Conservation (phyloP, 1,139 yeast genomes). For the Yamadazyma conglobata region DNA sequence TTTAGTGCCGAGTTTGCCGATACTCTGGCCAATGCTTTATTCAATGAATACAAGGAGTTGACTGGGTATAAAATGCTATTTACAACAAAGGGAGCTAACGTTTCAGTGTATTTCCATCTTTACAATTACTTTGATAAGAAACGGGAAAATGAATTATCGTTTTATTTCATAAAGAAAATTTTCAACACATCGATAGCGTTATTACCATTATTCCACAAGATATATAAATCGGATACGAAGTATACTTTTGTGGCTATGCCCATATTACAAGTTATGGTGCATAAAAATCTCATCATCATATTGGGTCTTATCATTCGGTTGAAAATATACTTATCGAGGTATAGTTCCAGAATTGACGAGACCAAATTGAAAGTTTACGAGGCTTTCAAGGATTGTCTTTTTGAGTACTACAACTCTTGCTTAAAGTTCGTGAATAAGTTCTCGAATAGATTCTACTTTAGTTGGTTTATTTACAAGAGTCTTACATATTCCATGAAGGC, state of each 20-base stretch:
- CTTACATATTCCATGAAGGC: neutral
- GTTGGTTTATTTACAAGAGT: constrained; percentile 5
- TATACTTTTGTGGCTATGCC: constrained; percentile 31
- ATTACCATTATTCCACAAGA: constrained; percentile 1
- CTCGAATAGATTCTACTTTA: constrained; percentile 3
- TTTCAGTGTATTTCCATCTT: constrained; percentile 26
- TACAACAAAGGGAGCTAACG: constrained; percentile 24
- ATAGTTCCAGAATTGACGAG: neutral
- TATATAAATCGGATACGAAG: constrained; percentile 3
- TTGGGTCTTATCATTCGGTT: constrained; percentile 16
- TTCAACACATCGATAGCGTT: constrained; percentile 17
- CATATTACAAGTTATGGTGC: constrained; percentile 24
- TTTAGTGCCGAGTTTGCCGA: neutral
- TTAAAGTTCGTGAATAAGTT: constrained; percentile 4
- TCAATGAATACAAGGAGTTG: neutral
- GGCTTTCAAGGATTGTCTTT: neutral
- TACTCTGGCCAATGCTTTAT: neutral
- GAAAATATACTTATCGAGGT: neutral
- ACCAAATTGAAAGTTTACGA: neutral
- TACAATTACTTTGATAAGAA: constrained; percentile 29
- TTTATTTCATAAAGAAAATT: constrained; percentile 29
- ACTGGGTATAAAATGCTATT: constrained; percentile 20
- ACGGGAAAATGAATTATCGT: constrained; percentile 22
- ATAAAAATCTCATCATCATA: constrained; percentile 24
- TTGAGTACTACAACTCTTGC: neutral